Evolutionary conservation across 2,329 filamentous ascomycete species (phyloP).

Genomic region (Xylaria polymorpha): DNA sequence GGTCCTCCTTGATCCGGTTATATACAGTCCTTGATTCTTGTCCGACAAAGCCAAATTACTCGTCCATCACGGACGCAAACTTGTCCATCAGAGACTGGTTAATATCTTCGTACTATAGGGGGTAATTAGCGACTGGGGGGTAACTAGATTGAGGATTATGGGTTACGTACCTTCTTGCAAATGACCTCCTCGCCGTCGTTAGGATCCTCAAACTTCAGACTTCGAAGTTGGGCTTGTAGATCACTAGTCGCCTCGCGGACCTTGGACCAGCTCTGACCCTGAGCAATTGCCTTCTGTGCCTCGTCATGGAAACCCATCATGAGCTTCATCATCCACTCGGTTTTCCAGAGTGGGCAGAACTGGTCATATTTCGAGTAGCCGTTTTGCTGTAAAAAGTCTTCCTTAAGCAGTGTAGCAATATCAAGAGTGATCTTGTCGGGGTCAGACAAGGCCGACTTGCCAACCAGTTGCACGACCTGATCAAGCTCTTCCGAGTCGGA

Average conservation of each 20-base stretch:
- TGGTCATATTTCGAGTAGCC: slow-evolving; percentile 99
- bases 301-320: slow-evolving; percentile 99
- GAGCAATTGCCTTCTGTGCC: slow-evolving; percentile 91
- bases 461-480: slow-evolving; percentile 97
- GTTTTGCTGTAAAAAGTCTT: slow-evolving; percentile 99
- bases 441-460: slow-evolving; percentile 95
- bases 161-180: slow-evolving; percentile 77
- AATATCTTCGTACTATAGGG: slow-evolving; percentile 85
- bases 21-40: slow-evolving; percentile 29
- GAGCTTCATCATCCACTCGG: slow-evolving; percentile 99
- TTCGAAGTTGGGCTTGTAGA: slow-evolving; percentile 84
- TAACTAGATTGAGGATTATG: background rate
- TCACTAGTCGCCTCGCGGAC: slow-evolving; percentile 90
- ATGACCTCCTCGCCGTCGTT: slow-evolving; percentile 84
- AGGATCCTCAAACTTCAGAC: slow-evolving; percentile 97
- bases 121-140: slow-evolving; percentile 13
- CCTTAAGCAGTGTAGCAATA: slow-evolving; percentile 90
- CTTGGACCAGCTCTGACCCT: slow-evolving; percentile 92
- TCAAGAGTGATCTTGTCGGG: slow-evolving; percentile 98
- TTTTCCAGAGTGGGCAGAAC: slow-evolving; percentile 99
- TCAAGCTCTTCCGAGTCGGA: slow-evolving; percentile 97
- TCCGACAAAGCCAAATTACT: slow-evolving; percentile 66
- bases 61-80: slow-evolving; percentile 94
- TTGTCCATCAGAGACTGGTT: slow-evolving; percentile 95
- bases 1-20: slow-evolving; percentile 18